Evolutionary conservation across 495 filamentous ascomycete genomes (phyloP), one percentile per base, ranked within the genome.

Genomic region (Xylaria nigripes): DNA sequence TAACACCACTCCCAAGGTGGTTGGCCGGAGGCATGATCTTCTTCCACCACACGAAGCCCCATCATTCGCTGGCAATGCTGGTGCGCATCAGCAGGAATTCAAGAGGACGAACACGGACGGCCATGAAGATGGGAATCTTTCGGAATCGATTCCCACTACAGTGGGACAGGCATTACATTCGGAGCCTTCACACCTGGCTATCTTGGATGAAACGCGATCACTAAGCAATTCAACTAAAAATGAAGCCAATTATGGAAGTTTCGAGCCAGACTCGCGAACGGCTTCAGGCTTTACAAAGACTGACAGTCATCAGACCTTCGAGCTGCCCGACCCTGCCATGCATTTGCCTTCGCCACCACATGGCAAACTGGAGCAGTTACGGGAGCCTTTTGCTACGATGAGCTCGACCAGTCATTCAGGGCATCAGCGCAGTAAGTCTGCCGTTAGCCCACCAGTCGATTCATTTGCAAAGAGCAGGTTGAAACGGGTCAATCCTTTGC

Each of bases 291-390:
- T 76, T 72, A 18, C 76, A 5, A 10, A 29, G 45, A 44, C 44
- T 61, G 68, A 55, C 55, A 69, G 49, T 38, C 64, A 60, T 47
- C 56, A 65, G 48, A 56, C 66, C 7, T 79, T 78, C 30, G 80
- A 86, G 58, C 76, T 96, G 12, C 90, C 90, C 0, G 87, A 78
- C 45, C 86, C 90, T 15, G 88, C 89, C 5, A 70, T 90, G 30
- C 71, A 81, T 50, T 75, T 70, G 23, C 87, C 61, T 49, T 83
- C 55, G 70, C 81, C 57, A 15, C 10, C 63, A 29, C 54, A 58
- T 12, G 24, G n/a, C 45, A 40, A 34, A 10, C 24, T 48, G 27
- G 46, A 42, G 16, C n/a, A n/a, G n/a, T 8, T 8, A 23, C 36
- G 8, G 19, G 19, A 16, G 27, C 4, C 21, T 21, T 18, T n/a